A percentile compares a stretch with the other conserved stretches of the same genome.
These are phyloP conservation scores for Neofusicoccum parvum DNA, from an alignment of 2,329 filamentous ascomycete genomes.

Conservation along the genomic window DNA sequence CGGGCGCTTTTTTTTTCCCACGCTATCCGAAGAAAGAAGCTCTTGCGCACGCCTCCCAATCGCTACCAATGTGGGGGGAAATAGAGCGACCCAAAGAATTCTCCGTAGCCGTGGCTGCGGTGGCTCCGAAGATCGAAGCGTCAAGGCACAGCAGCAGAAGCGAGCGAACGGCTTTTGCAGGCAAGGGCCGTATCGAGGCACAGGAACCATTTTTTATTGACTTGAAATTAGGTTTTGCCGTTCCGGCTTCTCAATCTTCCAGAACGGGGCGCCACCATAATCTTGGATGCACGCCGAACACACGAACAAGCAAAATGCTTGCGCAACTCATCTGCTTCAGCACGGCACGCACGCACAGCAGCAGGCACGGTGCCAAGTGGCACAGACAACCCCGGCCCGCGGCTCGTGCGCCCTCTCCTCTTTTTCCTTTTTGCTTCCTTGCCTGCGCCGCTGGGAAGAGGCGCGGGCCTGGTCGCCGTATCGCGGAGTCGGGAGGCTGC, in stretches of 20 bases:
- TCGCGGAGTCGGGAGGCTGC: background rate
- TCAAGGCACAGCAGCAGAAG: background rate
- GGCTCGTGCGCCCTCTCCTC: background rate
- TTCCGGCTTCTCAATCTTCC: conserved; percentile 9
- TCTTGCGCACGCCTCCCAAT: background rate
- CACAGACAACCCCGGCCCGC: too few relatives aligned
- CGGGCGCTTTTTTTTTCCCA: background rate
- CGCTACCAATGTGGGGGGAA: conserved; percentile 4
- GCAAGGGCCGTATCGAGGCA: background rate
- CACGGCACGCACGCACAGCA: background rate
- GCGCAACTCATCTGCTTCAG: background rate
- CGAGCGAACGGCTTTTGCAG: background rate
- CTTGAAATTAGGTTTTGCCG: background rate
- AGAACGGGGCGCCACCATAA: conserved; percentile 16
- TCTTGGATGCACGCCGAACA: conserved; percentile 14
- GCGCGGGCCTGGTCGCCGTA: background rate
- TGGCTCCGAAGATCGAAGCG: background rate
- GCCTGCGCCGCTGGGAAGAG: background rate
- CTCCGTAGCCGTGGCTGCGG: conserved; percentile 2
- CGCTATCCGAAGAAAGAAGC: conserved; percentile 3
- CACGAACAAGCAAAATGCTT: conserved; percentile 10
- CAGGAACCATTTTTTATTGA: conserved; percentile 10
- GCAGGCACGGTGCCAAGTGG: background rate
- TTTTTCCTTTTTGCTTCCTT: background rate
- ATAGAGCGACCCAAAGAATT: conserved; percentile 11